Evolutionary conservation across 2,329 filamentous ascomycete genomes (phyloP).

Genomic region (Fusarium sp.): DNA sequence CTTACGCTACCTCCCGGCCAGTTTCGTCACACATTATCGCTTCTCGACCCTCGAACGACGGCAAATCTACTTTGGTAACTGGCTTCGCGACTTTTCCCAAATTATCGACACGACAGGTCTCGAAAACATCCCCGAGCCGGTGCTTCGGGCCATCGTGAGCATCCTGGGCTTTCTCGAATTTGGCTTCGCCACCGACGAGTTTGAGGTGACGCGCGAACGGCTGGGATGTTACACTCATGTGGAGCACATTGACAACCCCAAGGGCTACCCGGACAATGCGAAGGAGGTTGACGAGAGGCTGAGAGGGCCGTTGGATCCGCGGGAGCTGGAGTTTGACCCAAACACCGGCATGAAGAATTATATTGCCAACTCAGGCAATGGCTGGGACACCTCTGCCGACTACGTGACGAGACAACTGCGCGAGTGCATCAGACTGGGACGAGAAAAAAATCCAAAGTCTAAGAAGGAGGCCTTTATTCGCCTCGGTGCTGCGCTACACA

Average conservation of each 20-base stretch:
- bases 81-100: constrained; percentile 79
- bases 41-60: constrained; percentile 53
- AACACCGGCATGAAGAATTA: constrained; percentile 95
- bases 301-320: constrained; percentile 51
- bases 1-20: constrained; percentile 49
- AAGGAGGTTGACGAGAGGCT: constrained; percentile 74
- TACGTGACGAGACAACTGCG: constrained; percentile 78
- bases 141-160: constrained; percentile 44
- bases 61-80: constrained; percentile 52
- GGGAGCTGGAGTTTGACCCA: constrained; percentile 74
- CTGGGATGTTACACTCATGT: constrained; percentile 82
- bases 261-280: constrained; percentile 79
- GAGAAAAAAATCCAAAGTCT: constrained; percentile 45
- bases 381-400: constrained; percentile 86
- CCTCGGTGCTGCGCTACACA: constrained; percentile 77
- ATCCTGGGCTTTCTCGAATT: constrained; percentile 47
- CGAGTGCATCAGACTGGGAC: constrained; percentile 76
- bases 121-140: constrained; percentile 44
- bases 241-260: constrained; percentile 77
- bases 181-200: constrained; percentile 80
- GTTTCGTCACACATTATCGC: constrained; percentile 51
- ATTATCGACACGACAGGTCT: constrained; percentile 71
- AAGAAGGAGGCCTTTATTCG: constrained; percentile 47
- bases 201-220: constrained; percentile 81
- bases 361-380: constrained; percentile 79